Base-by-base conservation (phyloP, 2,329 filamentous ascomycete species). In the Penicillium sp. region DNA sequence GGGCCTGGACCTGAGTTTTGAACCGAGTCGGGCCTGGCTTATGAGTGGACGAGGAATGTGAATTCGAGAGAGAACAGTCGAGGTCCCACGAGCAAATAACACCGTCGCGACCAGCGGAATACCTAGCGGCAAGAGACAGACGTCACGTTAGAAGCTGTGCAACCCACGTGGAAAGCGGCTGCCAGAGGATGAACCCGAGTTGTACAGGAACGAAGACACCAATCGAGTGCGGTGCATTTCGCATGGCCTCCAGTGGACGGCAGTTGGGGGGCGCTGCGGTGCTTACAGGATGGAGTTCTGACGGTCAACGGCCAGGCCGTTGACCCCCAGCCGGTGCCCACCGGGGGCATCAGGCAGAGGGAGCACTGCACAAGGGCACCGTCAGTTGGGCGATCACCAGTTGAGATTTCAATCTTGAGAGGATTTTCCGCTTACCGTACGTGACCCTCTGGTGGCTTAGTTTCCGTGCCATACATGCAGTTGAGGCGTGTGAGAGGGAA, bases 41-140 rank as follows among this genome's bases (percentile, higher is more conserved):
- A 38, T 67, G 48, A 22, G 51, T 60, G 39, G 66, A 59, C 17
- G 64, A 52, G 7, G 68, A 55, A 45, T 59, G 54, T 5, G 76
- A 55, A 66, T 68, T 59, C 20, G 67, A 59, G 17, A 79, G 78
- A 17, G 78, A 68, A 7, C 67, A 60, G 52, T 73, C 71, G 49
- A 97, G 81, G 76, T 98, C 89, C 95, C 95, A 99, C 62, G 94
- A 92, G 79, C 95, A 99, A 67, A 99, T 89, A 53, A 95, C 90
- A 69, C 95, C 95, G 78, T 99, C 95, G 73, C 95, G 89, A 61
- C 95, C 95, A 66, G 92, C 95, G 48, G 95, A 97, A 79, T 98
- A 99, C 70, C 93, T 97, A 63, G 37, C 59, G 41, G 55, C 48
- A 57, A 42, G 45, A 35, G 58, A 57, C 25, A 56, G 41, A 60